These are phyloP conservation scores for Kodamaea suecica DNA, from an alignment of 1,139 yeast species.

Conservation along the genomic window DNA sequence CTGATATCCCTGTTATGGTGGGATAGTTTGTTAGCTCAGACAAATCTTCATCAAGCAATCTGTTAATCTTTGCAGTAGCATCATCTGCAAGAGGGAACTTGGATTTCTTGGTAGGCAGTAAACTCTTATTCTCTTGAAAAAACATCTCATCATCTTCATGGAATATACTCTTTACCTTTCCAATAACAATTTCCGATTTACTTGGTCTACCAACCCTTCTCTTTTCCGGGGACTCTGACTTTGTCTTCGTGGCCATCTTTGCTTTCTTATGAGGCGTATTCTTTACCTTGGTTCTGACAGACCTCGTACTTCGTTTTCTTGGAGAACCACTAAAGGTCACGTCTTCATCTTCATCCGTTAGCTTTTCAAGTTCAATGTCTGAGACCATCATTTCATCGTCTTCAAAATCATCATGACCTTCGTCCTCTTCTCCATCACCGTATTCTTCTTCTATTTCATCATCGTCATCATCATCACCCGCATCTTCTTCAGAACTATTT, in stretches of 20 bases:
- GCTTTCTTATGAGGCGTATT: background rate
- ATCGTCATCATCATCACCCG: slow-evolving; percentile 6
- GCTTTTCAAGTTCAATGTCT: background rate
- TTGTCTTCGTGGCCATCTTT: background rate
- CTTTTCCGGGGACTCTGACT: slow-evolving; percentile 8
- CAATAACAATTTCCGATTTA: slow-evolving; percentile 31
- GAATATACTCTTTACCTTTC: slow-evolving; percentile 31
- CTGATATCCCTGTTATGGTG: slow-evolving; percentile 30
- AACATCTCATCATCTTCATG: slow-evolving; percentile 28
- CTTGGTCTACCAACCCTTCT: slow-evolving; percentile 34
- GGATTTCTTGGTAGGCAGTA: slow-evolving; percentile 5
- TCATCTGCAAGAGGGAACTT: background rate
- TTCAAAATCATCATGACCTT: slow-evolving; percentile 2
- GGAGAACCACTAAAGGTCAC: slow-evolving; percentile 4
- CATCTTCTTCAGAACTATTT: slow-evolving; percentile 3
- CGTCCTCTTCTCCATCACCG: slow-evolving; percentile 2
- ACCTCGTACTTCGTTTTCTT: background rate
- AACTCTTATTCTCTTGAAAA: slow-evolving; percentile 19
- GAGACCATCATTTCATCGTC: too few species aligned
- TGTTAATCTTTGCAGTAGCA: background rate
- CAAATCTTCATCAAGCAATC: background rate
- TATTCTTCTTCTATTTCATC: slow-evolving; percentile 15
- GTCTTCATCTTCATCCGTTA: slow-evolving; percentile 6
- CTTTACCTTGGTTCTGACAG: background rate
- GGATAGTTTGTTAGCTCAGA: slow-evolving; percentile 13